Base-by-base conservation (phyloP, 1,284 basidiomycete genomes). In the Cryptococcus sp. region DNA sequence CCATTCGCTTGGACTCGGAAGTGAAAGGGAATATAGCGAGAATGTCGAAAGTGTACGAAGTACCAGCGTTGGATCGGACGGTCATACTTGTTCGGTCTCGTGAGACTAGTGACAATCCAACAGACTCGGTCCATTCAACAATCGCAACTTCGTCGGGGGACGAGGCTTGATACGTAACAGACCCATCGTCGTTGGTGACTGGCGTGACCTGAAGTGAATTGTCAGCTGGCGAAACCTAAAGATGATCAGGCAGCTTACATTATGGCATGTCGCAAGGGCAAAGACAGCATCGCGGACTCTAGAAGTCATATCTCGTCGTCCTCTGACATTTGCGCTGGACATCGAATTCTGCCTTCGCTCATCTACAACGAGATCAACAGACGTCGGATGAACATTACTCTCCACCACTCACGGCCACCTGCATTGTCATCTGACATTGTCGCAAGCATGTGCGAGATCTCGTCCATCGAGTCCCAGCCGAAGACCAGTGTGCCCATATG, bases 401-500 rank as follows among this genome's bases (percentile, higher is more conserved):
- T 35, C 5, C 31, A 35, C 5, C 31, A 63, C 67, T 64, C 47
- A 66, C 71, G 62, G n/a, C 48, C 51, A 17, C 51, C 52, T 8
- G 52, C 45, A 0, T 80, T 78, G 8, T 81, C 82, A 6, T 88
- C 90, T 67, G 95, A 90, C 0, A 91, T 88, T 45, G 87, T 82
- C 5, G 87, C 85, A 15, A 99, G 81, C 67, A 98, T 91, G 78
- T 90, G 89, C 0, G 88, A 85, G 3, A 99, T 91, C 75, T 99
- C 96, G 72, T 99, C 96, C 94, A 99, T 98, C 10, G 93, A 89
- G 70, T 99, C 96, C 70, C 84, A 88, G 0, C 92, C 93, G 74
- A 95, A 99, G 3, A 92, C 94, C 84, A 99, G 92, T 0, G 96
- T 99, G 3, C 96, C 96, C 89, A 99, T 91, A 73, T 99, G 95